Evolutionary conservation across 192 early-diverging fungal species (phyloP), one percentile per base, ranked within the genome.

Genomic region (Coemansia sp.): DNA sequence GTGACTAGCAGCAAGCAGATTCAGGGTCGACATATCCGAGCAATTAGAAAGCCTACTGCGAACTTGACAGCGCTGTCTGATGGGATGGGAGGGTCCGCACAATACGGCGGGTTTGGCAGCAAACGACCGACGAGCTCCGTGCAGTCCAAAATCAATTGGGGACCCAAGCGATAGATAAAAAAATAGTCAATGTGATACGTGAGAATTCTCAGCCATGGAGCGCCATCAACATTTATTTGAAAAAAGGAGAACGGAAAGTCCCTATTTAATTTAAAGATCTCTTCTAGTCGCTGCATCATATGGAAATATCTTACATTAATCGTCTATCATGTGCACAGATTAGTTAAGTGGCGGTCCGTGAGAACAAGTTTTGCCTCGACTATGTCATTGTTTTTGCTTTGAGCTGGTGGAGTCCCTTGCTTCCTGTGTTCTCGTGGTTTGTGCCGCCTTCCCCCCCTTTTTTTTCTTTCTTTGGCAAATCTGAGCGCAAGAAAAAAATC

Each of bases 111-210:
- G 46, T 50, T 18, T 44, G 40, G 50, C 62, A 22, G 49, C 38
- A 65, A 46, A 22, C 70, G 66, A 44, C 36, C 65, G 31, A 24
- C 49, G 11, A 60, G 20, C 36, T 53, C 75, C 13, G 68, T 77
- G 0, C 75, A 78, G 40, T 70, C 75, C 24, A 75, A 65, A 31
- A 83, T 83, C 47, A 73, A 53, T 61, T 83, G 76, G 76, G 76
- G 75, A 1, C 43, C 72, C 1, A 82, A 78, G 29, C 71, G 66
- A 38, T 60, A 34, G 12, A 13, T 27, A 27, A 27, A 38, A 38
- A 38, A 8, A 5, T 38, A 38, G 6, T 38, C 36, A 38, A 38
- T 38, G n/a, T n/a, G n/a, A n/a, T 50, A 20, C 5, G 49, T 22
- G 49, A n/a, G 49, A 50, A 10, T 22, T n/a, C 20, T 50, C 49